These are phyloP conservation scores for Medakamo hakoo DNA, from an alignment of 139 green algal species.

Conservation along the genomic window DNA sequence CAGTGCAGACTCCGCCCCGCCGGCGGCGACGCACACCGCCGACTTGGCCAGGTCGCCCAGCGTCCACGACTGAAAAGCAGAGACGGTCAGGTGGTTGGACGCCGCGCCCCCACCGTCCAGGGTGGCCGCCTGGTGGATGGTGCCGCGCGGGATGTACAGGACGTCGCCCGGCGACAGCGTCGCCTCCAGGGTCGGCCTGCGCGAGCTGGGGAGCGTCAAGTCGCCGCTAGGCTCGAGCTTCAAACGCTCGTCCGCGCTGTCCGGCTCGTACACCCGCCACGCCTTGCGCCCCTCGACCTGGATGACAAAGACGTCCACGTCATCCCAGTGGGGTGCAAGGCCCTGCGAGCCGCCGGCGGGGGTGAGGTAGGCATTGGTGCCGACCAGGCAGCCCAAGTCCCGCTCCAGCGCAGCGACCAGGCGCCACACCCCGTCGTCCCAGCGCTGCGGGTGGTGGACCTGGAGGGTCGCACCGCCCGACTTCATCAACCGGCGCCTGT, in stretches of 20 bases:
- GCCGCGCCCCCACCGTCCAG: no score
- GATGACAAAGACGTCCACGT: slow-evolving; percentile 67
- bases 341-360: slow-evolving; percentile 22
- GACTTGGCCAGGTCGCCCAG: no score
- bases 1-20: no score
- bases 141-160: slow-evolving; percentile 53
- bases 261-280: slow-evolving; percentile 48
- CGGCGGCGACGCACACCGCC: no score
- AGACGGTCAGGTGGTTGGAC: no score
- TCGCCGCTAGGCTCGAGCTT: slow-evolving; percentile 21
- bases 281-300: slow-evolving; percentile 60
- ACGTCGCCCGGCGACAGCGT: slow-evolving; percentile 42
- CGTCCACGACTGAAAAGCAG: no score
- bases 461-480: slow-evolving; percentile 25
- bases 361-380: slow-evolving; percentile 59
- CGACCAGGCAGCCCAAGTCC: slow-evolving; percentile 53
- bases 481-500: no score
- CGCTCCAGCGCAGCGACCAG: no score
- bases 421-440: slow-evolving; percentile 21
- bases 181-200: slow-evolving; percentile 23
- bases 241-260: slow-evolving; percentile 22
- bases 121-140: no score
- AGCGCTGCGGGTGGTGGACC: slow-evolving; percentile 67
- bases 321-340: slow-evolving; percentile 66
- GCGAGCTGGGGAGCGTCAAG: slow-evolving; percentile 26